Base-by-base conservation (phyloP, 257 asterid genomes). In the Solanum clarkiae region DNA sequence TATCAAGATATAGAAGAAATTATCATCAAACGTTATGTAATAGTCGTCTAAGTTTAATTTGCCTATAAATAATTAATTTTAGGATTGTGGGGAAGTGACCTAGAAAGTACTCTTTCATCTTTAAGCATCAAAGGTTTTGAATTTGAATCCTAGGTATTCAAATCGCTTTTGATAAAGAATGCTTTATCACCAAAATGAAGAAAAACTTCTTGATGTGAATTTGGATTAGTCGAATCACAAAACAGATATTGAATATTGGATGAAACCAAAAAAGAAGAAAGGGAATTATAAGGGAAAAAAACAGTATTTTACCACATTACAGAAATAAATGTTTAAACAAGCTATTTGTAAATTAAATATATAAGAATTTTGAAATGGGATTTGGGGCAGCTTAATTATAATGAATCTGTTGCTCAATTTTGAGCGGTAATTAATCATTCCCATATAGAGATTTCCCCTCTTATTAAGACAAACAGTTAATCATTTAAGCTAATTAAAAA, bases 121-220 rank as follows among this genome's bases (percentile, higher is more conserved):
- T 42, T 5, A 42, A 71, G 2, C n/a, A 20, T 20, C 0, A 71
- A 2, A 71, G 1, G 8, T 42, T 0, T 42, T 1, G 0, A 0
- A 4, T 42, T 42, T 3, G 29, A 71, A 10, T 9, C 1, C 5
- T 17, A 3, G 1, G 9, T 9, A 36, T 17, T 6, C 1, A 1
- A 42, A 6, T 40, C 11, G 15, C 17, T 6, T 10, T 10, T 70
- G 16, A 40, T 70, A 70, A 17, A 8, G 42, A 63, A 18, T 0
- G 17, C 13, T 26, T 65, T 26, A 65, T 6, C 8, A 26, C 0
- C 6, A 3, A 7, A 65, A 44, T 13, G 44, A 6, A 44, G 14
- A 0, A 5, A 20, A 53, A 1, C 12, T 65, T 65, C 14, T 0
- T 8, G 1, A 15, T 2, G 1, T 13, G 20, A 26, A 65, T 12